Evolutionary conservation across 1,284 basidiomycete genomes (phyloP).

Genomic region (Cutaneotrichosporon dermatis): DNA sequence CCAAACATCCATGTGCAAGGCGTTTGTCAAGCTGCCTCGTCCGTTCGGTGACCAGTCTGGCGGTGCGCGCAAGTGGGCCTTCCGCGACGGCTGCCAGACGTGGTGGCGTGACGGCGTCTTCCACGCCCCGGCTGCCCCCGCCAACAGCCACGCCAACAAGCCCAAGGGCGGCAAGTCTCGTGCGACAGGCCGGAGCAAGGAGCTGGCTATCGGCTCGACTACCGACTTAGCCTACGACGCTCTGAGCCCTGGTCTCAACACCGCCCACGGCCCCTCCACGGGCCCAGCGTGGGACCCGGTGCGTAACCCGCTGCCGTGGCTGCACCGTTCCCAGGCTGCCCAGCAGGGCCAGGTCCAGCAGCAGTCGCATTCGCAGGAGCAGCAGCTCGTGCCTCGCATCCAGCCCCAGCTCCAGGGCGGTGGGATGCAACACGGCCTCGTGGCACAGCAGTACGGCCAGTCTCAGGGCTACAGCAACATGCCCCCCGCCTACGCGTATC

Average conservation of each 20-base stretch:
- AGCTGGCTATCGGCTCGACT: conserved; percentile 32
- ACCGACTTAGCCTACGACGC: not conserved
- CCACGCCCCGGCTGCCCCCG: conserved; percentile 25
- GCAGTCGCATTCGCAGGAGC: not conserved
- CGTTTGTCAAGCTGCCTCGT: conserved; percentile 47
- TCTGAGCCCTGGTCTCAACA: too few species aligned
- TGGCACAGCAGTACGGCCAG: not conserved
- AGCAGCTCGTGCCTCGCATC: not conserved
- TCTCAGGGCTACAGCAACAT: not conserved
- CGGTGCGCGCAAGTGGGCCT: conserved; percentile 47
- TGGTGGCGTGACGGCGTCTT: conserved; percentile 44
- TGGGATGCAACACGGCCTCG: not conserved
- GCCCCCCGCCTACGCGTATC: not conserved
- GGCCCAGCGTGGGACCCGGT: conserved; percentile 16
- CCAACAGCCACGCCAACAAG: conserved; percentile 4
- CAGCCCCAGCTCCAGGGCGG: not conserved
- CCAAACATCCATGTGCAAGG: conserved; percentile 48
- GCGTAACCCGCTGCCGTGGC: conserved; percentile 11
- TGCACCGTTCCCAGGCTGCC: not conserved
- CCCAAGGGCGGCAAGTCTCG: conserved; percentile 21
- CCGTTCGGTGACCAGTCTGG: conserved; percentile 49
- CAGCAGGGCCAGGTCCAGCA: not conserved
- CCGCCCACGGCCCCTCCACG: conserved; percentile 8
- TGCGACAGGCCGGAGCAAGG: conserved; percentile 30
- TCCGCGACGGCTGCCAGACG: conserved; percentile 45